Conservation (phyloP, 1,284 basidiomycete genomes). For the Ganoderma leucocontextum region DNA sequence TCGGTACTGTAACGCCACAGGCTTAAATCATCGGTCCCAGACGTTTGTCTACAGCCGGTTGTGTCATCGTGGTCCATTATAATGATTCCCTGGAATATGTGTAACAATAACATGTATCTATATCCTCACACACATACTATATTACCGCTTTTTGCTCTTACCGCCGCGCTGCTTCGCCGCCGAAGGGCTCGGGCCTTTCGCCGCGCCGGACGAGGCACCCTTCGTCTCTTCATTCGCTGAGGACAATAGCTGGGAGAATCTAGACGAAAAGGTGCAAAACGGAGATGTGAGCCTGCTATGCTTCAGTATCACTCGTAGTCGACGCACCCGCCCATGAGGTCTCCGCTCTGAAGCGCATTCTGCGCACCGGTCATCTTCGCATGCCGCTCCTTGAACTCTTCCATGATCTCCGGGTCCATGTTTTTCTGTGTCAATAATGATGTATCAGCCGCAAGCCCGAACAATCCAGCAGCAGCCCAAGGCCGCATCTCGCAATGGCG, state of each 20-base stretch:
- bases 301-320: background rate
- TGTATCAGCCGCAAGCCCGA: background rate
- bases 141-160: constrained; percentile 41
- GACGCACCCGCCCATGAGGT: constrained; percentile 52
- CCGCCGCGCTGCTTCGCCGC: constrained; percentile 37
- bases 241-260: constrained; percentile 39
- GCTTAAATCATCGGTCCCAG: background rate
- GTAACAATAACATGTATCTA: constrained; percentile 24
- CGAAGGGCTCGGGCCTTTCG: constrained; percentile 30
- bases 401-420: constrained; percentile 78
- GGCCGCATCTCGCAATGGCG: background rate
- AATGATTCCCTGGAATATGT: constrained; percentile 16
- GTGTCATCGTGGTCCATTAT: constrained; percentile 3
- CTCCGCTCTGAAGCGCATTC: constrained; percentile 64
- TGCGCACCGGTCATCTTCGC: constrained; percentile 67
- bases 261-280: constrained; percentile 14
- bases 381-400: constrained; percentile 76
- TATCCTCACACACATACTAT: constrained; percentile 2
- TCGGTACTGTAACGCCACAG: constrained; percentile 13
- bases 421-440: constrained; percentile 64
- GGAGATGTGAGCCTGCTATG: background rate
- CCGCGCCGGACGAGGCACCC: constrained; percentile 28
- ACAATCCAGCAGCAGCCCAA: background rate
- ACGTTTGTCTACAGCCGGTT: background rate
- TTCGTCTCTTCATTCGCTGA: constrained; percentile 35